A percentile compares a stretch with the other conserved stretches of the same genome.
Evolutionary conservation across 1,284 basidiomycete species (phyloP).

Genomic region (Cutaneotrichosporon dermatis): DNA sequence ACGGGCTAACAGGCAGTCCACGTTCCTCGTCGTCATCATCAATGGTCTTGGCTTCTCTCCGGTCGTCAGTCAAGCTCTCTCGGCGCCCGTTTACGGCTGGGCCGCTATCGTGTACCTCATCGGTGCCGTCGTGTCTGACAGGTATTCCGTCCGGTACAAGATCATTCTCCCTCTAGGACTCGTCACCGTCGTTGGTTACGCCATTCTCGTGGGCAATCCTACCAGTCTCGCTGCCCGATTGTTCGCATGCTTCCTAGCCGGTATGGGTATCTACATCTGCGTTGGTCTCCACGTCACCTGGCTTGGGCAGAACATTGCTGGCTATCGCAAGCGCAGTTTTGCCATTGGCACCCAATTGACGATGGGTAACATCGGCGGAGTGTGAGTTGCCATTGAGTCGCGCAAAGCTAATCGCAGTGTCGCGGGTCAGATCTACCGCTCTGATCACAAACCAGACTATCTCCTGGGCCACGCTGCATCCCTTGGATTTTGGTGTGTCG

Average conservation of each 20-base stretch:
- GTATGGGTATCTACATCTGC: constrained; percentile 27
- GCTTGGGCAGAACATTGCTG: constrained; percentile 26
- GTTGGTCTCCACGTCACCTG: constrained; percentile 33
- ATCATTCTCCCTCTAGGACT: constrained; percentile 9
- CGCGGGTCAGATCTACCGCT: constrained; percentile 19
- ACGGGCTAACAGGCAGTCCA: constrained; percentile 3
- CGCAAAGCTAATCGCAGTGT: background rate
- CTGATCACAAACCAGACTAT: constrained; percentile 11
- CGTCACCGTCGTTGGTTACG: constrained; percentile 20
- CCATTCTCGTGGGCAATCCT: constrained; percentile 17
- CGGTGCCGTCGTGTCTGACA: constrained; percentile 12
- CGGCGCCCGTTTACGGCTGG: constrained; percentile 25
- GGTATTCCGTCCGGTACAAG: constrained; percentile 13
- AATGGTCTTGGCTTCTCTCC: constrained; percentile 17
- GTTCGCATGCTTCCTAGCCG: constrained; percentile 25
- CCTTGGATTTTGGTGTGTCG: constrained; percentile 9
- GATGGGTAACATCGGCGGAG: constrained; percentile 30
- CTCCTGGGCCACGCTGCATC: constrained; percentile 10
- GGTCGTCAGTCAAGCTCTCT: constrained; percentile 25
- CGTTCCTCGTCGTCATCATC: constrained; percentile 28
- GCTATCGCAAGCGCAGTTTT: constrained; percentile 28
- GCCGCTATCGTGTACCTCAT: constrained; percentile 18
- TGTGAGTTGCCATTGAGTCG: background rate
- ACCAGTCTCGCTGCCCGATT: constrained; percentile 16
- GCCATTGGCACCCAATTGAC: constrained; percentile 30